phyloP scores from a whole-genome alignment of 306 rosid species.

The Rubus parviflorus region DNA sequence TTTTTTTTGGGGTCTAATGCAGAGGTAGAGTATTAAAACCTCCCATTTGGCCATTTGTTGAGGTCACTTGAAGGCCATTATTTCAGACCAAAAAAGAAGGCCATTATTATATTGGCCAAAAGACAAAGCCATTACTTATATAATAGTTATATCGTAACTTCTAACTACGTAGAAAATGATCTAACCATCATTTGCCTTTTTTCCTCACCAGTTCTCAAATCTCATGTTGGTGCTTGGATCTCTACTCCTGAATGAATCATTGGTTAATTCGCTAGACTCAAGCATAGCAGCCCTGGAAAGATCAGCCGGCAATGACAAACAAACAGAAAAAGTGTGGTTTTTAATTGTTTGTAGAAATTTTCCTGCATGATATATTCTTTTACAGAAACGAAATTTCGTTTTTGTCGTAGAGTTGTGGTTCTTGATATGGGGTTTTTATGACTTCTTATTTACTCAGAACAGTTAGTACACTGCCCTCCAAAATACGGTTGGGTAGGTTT shows the following conservation, averaged over 20 bases:
- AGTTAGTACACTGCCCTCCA: neutral
- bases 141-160: neutral
- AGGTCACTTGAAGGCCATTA: neutral
- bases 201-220: constrained; percentile 38
- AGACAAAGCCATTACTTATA: neutral
- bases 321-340: constrained; percentile 30
- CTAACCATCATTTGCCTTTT: constrained; percentile 16
- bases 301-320: constrained; percentile 25
- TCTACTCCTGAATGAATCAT: constrained; percentile 31
- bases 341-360: constrained; percentile 23
- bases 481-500: constrained; percentile 16
- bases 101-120: no score
- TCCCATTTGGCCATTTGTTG: neutral
- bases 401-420: constrained; percentile 46
- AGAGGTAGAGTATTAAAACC: neutral
- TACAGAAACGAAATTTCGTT: constrained; percentile 39
- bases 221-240: constrained; percentile 29
- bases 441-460: constrained; percentile 8
- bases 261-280: constrained; percentile 30
- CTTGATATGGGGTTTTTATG: constrained; percentile 14
- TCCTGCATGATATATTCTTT: constrained; percentile 42
- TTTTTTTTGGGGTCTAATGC: neutral
- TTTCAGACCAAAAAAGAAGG: no score
- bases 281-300: constrained; percentile 16
- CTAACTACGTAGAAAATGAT: neutral